Evolutionary conservation across 768 basidiomycete species (phyloP).

Genomic region (Pholiota microspora): DNA sequence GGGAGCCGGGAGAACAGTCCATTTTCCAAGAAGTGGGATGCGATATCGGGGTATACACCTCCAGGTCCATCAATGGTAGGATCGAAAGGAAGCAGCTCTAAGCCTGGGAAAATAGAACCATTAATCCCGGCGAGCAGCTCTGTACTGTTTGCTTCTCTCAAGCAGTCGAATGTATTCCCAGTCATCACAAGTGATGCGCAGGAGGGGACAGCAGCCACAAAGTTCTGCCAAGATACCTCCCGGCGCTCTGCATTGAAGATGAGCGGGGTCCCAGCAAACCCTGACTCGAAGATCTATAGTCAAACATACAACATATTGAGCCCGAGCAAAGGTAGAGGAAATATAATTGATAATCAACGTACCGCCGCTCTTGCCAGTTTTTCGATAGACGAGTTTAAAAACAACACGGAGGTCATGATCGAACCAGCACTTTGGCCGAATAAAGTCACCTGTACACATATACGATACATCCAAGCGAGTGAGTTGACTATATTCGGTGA

Average conservation of each 20-base stretch:
- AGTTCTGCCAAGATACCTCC: conserved; percentile 30
- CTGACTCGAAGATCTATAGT: conserved; percentile 42
- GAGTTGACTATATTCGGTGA: too few species aligned
- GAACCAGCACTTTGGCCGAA: conserved; percentile 54
- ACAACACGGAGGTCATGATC: conserved; percentile 32
- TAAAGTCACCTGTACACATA: conserved; percentile 48
- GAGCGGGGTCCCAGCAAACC: conserved; percentile 28
- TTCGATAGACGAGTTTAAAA: conserved; percentile 27
- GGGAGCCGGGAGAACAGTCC: conserved; percentile 25
- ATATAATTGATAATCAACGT: neutral
- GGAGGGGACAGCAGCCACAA: conserved; percentile 28
- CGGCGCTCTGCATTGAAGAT: conserved; percentile 25
- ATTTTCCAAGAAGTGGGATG: conserved; percentile 33
- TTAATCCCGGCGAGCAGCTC: conserved; percentile 7
- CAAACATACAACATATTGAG: too few species aligned
- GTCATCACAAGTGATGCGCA: conserved; percentile 22
- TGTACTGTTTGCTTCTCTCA: conserved; percentile 13
- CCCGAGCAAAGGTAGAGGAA: neutral
- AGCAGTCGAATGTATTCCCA: conserved; percentile 30
- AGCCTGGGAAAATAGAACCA: conserved; percentile 6
- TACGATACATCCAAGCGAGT: too few species aligned
- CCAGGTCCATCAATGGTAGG: conserved; percentile 38
- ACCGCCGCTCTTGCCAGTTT: conserved; percentile 30
- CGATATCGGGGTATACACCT: conserved; percentile 33
- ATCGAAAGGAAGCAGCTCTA: conserved; percentile 6